Evolutionary conservation across 495 filamentous ascomycete species (phyloP).

Genomic region (Talaromyces thailandensis): DNA sequence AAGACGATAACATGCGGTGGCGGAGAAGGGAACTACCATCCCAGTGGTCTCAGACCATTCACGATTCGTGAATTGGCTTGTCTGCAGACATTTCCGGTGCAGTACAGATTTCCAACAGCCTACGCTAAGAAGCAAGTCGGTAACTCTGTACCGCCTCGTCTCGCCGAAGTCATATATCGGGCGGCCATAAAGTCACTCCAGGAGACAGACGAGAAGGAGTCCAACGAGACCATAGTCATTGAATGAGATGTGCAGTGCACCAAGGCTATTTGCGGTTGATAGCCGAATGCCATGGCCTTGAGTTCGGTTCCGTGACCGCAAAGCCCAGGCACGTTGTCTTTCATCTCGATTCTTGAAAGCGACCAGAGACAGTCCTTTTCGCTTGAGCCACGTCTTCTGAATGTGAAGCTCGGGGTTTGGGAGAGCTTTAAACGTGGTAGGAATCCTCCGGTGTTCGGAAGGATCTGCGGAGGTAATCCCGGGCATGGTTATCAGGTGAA

Average conservation of each 20-base stretch:
- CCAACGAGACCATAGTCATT: not conserved
- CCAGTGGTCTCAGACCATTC: conserved; percentile 54
- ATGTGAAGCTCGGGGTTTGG: not conserved
- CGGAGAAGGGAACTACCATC: conserved; percentile 59
- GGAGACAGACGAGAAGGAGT: conserved; percentile 41
- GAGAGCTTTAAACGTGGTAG: not conserved
- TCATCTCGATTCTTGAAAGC: no score
- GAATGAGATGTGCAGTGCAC: not conserved
- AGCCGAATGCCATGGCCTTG: not conserved
- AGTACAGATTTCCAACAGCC: conserved; percentile 46
- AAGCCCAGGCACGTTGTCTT: not conserved
- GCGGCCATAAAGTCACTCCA: conserved; percentile 50
- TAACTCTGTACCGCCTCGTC: conserved; percentile 70
- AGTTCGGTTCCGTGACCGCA: not conserved
- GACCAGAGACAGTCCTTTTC: not conserved
- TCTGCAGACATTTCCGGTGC: conserved; percentile 64
- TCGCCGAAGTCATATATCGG: conserved; percentile 50
- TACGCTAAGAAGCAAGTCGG: conserved; percentile 65
- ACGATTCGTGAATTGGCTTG: conserved; percentile 66
- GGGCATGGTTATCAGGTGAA: not conserved
- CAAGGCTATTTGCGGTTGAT: not conserved
- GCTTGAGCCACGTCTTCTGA: not conserved
- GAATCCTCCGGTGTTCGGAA: not conserved
- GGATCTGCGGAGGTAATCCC: not conserved
- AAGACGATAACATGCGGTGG: conserved; percentile 64